A percentile compares a stretch with the other conserved stretches of the same genome.
Conservation (phyloP, 208 protist genomes). For the Cochliopodium minus region DNA sequence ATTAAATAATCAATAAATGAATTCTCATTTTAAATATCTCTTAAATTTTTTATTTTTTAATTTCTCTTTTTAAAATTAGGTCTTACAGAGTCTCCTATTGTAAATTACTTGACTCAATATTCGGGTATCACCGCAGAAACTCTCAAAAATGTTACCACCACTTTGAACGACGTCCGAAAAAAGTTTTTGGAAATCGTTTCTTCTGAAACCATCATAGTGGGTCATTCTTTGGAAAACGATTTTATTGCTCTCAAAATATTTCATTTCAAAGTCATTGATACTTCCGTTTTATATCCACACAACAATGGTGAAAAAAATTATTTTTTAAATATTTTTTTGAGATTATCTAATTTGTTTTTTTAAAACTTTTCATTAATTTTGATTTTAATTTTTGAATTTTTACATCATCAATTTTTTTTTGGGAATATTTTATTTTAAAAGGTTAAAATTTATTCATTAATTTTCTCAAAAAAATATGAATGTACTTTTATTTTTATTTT, state of each 20-base stretch:
- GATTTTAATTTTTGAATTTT: not conserved
- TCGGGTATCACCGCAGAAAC: constrained; percentile 60
- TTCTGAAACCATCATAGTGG: constrained; percentile 57
- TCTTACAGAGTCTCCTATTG: constrained; percentile 37
- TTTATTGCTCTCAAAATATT: constrained; percentile 56
- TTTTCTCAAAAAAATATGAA: too few species aligned
- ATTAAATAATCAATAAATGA: too few species aligned
- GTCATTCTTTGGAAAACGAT: constrained; percentile 76
- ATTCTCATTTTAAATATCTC: too few species aligned
- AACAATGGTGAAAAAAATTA: constrained; percentile 1
- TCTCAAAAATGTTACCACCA: constrained; percentile 43
- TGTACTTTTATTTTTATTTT: too few species aligned
- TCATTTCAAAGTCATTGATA: constrained; percentile 60
- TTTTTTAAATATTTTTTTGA: too few species aligned
- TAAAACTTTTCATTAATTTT: not conserved
- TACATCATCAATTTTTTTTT: not conserved
- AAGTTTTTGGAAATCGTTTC: constrained; percentile 38
- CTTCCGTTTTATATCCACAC: constrained; percentile 64
- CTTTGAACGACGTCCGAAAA: constrained; percentile 45
- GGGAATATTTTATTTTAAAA: too few species aligned
- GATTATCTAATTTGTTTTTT: not conserved
- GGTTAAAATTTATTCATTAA: too few species aligned
- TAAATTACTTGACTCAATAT: constrained; percentile 64
- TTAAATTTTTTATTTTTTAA: too few species aligned
- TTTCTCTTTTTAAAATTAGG: too few species aligned